Evolutionary conservation across 2,329 filamentous ascomycete genomes (phyloP).

Genomic region (Fusarium caatingaense): DNA sequence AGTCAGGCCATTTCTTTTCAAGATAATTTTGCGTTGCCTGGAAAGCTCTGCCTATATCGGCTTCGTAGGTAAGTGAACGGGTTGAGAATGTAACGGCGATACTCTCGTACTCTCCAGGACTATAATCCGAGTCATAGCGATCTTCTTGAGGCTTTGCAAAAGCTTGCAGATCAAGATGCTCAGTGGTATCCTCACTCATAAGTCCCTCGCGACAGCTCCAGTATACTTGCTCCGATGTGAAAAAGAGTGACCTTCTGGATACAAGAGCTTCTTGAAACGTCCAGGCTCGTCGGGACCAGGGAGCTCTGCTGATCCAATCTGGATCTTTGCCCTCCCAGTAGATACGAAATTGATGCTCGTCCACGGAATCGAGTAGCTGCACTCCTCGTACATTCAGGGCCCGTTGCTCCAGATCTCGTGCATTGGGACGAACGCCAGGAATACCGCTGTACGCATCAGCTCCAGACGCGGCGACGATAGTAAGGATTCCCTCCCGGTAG

Average conservation of each 20-base stretch:
- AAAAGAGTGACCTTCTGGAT: background rate
- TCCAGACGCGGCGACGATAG: background rate
- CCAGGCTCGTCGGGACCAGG: background rate
- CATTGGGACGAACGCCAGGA: fast-evolving
- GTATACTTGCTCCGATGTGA: background rate
- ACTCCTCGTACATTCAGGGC: background rate
- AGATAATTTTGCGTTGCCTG: background rate
- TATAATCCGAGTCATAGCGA: background rate
- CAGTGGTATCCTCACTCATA: background rate
- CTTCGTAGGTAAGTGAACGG: background rate
- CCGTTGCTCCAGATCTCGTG: background rate
- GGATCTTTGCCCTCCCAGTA: background rate
- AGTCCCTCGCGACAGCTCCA: background rate
- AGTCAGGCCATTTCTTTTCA: background rate
- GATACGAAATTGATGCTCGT: background rate
- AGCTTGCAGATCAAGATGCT: background rate
- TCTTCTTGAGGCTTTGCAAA: background rate
- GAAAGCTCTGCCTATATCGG: background rate
- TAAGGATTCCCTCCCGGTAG: background rate
- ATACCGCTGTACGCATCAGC: background rate
- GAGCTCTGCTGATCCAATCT: background rate
- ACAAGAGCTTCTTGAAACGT: background rate
- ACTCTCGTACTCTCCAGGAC: background rate
- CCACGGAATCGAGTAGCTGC: background rate
- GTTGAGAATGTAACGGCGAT: background rate